Percentiles rank a stretch among this genome's conserved stretches.
These are phyloP conservation scores for Fusarium anthophilum DNA, from an alignment of 2,329 filamentous ascomycete genomes.

Conservation along the genomic window DNA sequence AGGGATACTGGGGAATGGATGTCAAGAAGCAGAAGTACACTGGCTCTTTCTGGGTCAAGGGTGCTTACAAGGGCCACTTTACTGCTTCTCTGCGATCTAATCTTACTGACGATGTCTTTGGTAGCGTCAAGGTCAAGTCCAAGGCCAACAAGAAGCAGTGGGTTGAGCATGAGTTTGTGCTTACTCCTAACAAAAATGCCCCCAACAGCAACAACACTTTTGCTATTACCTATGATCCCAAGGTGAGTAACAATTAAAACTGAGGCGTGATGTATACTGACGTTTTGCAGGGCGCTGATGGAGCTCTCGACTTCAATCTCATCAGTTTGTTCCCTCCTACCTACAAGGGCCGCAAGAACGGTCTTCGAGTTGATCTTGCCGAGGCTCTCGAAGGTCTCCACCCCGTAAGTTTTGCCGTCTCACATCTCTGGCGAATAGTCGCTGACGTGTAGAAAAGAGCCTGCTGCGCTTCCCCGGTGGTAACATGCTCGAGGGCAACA, in stretches of 20 bases:
- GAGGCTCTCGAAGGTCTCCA: slow-evolving; percentile 62
- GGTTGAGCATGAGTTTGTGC: slow-evolving; percentile 60
- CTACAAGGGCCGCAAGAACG: slow-evolving; percentile 67
- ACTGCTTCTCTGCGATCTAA: slow-evolving; percentile 58
- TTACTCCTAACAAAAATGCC: slow-evolving; percentile 56
- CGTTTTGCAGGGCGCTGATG: slow-evolving; percentile 46
- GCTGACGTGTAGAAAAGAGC: slow-evolving; percentile 42
- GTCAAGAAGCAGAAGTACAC: slow-evolving; percentile 58
- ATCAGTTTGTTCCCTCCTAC: slow-evolving; percentile 70
- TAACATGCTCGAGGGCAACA: slow-evolving; percentile 66
- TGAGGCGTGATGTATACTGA: rapidly evolving
- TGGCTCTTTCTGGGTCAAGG: slow-evolving; percentile 64
- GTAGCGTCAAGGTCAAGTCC: slow-evolving; percentile 57
- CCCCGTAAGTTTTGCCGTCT: slow-evolving; percentile 48
- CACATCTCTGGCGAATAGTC: rapidly evolving
- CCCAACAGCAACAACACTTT: slow-evolving; percentile 67
- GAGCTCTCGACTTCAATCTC: slow-evolving; percentile 64
- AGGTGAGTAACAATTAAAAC: not conserved
- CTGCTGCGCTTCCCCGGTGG: slow-evolving; percentile 73
- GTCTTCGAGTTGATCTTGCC: slow-evolving; percentile 64
- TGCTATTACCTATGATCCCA: slow-evolving; percentile 60
- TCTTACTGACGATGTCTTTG: slow-evolving; percentile 56
- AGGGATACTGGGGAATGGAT: slow-evolving; percentile 67
- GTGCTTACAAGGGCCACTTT: slow-evolving; percentile 57
- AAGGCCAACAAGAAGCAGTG: slow-evolving; percentile 54